phyloP scores from a whole-genome alignment of 345 rosid genomes.

The Sapria himalayana region DNA sequence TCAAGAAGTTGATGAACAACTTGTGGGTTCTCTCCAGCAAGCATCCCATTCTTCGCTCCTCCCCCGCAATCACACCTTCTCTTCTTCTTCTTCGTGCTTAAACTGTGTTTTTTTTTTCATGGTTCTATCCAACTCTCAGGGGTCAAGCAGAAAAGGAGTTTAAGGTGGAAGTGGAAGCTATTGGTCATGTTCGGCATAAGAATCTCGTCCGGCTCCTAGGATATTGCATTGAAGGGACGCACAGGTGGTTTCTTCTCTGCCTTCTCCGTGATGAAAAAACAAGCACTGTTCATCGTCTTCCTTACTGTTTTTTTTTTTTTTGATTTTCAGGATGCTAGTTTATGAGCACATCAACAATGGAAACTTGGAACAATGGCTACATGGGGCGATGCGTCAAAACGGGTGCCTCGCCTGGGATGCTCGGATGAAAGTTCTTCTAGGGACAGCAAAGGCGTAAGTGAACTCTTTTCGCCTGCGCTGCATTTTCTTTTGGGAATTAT shows the following conservation, averaged over 20 bases:
- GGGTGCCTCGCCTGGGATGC: slow-evolving; percentile 87
- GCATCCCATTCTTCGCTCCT: background rate
- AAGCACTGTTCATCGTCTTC: background rate
- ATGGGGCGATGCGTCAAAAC: slow-evolving; percentile 61
- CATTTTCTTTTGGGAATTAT: slow-evolving; percentile 2
- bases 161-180: slow-evolving; percentile 64
- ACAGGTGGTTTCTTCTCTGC: slow-evolving; percentile 21
- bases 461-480: no score
- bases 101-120: slow-evolving; percentile 1
- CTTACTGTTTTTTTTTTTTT: background rate
- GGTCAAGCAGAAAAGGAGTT: slow-evolving; percentile 85
- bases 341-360: slow-evolving; percentile 70
- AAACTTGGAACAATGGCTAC: slow-evolving; percentile 81
- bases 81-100: background rate
- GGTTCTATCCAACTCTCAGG: slow-evolving; percentile 12
- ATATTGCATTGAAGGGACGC: slow-evolving; percentile 63
- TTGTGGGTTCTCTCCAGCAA: slow-evolving; percentile 20
- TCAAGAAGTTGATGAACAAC: slow-evolving; percentile 55
- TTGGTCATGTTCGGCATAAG: slow-evolving; percentile 74
- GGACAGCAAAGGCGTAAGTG: slow-evolving; percentile 81
- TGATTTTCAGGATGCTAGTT: slow-evolving; percentile 35
- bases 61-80: no score
- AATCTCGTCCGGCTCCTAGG: slow-evolving; percentile 73
- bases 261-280: background rate
- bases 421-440: slow-evolving; percentile 47